Conservation (phyloP, 192 early-diverging fungal genomes). For the Diversispora eburnea region DNA sequence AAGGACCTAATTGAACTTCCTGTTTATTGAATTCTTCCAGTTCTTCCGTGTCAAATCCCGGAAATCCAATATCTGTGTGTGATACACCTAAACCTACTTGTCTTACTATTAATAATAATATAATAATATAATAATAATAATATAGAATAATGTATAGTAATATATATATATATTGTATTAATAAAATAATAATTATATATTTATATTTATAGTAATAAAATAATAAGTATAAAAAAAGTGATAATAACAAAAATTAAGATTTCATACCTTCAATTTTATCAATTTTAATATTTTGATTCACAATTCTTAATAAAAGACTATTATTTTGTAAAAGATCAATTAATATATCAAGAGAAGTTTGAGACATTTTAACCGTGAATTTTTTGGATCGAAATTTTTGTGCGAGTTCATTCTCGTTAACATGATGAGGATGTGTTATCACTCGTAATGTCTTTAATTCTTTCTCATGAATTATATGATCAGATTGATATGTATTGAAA, state of each 20-base stretch:
- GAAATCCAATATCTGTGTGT: slow-evolving; percentile 54
- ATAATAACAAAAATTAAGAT: neutral
- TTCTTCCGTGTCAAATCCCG: slow-evolving; percentile 65
- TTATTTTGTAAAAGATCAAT: slow-evolving; percentile 88
- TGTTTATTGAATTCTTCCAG: slow-evolving; percentile 82
- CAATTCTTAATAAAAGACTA: slow-evolving; percentile 79
- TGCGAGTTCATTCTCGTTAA: slow-evolving; percentile 76
- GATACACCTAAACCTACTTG: slow-evolving; percentile 22
- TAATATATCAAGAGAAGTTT: slow-evolving; percentile 85
- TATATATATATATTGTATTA: no score
- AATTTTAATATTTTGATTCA: slow-evolving; percentile 91
- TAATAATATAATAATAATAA: neutral
- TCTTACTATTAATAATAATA: neutral
- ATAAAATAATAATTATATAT: no score
- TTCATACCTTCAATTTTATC: slow-evolving; percentile 64
- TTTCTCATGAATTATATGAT: slow-evolving; percentile 76
- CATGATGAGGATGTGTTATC: slow-evolving; percentile 71
- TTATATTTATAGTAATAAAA: neutral
- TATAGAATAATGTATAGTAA: neutral
- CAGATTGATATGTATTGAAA: slow-evolving; percentile 67
- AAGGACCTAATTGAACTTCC: slow-evolving; percentile 65
- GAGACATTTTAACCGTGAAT: slow-evolving; percentile 81
- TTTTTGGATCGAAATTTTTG: slow-evolving; percentile 76
- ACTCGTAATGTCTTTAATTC: slow-evolving; percentile 68
- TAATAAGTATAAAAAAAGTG: neutral